These are phyloP conservation scores for Wickerhamomyces sp. DNA, from an alignment of 1,139 yeast species.

Conservation along the genomic window DNA sequence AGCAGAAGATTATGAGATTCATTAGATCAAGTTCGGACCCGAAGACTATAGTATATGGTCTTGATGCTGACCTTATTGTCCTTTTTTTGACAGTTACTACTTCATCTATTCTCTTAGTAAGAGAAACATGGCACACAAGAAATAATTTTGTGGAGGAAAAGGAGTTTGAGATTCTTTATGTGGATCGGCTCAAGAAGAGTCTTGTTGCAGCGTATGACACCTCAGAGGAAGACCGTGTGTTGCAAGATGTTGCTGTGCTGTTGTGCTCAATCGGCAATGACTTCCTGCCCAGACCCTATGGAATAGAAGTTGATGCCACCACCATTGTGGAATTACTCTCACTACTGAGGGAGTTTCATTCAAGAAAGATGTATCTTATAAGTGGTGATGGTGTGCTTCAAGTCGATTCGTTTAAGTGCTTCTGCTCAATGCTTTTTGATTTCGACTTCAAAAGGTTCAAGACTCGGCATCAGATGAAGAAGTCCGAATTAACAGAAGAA, in stretches of 20 bases:
- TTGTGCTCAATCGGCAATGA: slow-evolving; percentile 20
- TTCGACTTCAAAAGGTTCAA: slow-evolving; percentile 5
- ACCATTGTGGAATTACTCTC: not conserved
- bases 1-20: slow-evolving; percentile 82
- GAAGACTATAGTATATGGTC: slow-evolving; percentile 68
- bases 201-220: not conserved
- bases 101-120: slow-evolving; percentile 2
- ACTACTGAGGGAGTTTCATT: not conserved
- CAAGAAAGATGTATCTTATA: not conserved
- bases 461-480: not conserved
- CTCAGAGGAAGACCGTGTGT: not conserved
- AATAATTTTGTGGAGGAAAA: not conserved
- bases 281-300: slow-evolving; percentile 13
- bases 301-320: not conserved
- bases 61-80: slow-evolving; percentile 86
- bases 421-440: not conserved
- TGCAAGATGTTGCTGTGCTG: slow-evolving; percentile 11
- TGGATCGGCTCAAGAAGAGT: slow-evolving; percentile 2
- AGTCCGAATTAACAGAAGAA: not conserved
- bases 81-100: slow-evolving; percentile 44
- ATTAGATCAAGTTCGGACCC: slow-evolving; percentile 62
- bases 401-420: not conserved
- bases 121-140: slow-evolving; percentile 7
- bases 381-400: not conserved
- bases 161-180: slow-evolving; percentile 10